Percentiles rank a stretch among this genome's conserved stretches.
These are phyloP conservation scores for Persicaria tinctoria DNA, from an alignment of 148 eudicot species.

Conservation along the genomic window DNA sequence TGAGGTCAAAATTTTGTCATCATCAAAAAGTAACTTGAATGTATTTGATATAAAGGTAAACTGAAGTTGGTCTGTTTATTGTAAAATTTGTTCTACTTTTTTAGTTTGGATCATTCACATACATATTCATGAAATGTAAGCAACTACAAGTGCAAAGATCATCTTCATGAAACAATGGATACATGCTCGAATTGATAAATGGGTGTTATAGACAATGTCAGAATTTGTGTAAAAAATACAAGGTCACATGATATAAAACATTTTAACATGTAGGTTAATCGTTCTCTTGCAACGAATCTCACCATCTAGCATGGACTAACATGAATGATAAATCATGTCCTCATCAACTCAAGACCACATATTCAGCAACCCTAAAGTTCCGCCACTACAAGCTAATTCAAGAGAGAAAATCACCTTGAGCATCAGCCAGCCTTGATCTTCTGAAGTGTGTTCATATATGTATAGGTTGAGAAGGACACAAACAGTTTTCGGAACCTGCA, in stretches of 20 bases:
- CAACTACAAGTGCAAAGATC: no score
- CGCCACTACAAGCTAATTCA: neutral
- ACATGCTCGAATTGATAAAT: no score
- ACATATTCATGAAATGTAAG: neutral
- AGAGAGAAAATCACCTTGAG: neutral
- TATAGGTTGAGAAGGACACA: constrained; percentile 68
- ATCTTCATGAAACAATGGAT: no score
- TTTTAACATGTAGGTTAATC: neutral
- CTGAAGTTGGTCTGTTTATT: no score
- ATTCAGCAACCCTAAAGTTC: neutral
- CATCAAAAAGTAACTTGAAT: no score
- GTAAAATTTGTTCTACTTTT: neutral
- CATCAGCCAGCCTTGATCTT: constrained; percentile 29
- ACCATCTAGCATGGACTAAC: neutral
- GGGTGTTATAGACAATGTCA: no score
- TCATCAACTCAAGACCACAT: neutral
- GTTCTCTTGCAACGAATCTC: neutral
- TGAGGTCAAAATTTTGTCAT: no score
- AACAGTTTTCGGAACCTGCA: constrained; percentile 80
- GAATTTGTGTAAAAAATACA: neutral
- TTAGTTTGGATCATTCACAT: neutral
- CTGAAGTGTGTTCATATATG: constrained; percentile 66
- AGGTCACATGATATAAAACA: neutral
- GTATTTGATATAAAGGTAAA: no score
- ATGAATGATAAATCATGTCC: neutral